phyloP scores from a whole-genome alignment of 1,284 basidiomycete genomes.

The Fomes fomentarius region DNA sequence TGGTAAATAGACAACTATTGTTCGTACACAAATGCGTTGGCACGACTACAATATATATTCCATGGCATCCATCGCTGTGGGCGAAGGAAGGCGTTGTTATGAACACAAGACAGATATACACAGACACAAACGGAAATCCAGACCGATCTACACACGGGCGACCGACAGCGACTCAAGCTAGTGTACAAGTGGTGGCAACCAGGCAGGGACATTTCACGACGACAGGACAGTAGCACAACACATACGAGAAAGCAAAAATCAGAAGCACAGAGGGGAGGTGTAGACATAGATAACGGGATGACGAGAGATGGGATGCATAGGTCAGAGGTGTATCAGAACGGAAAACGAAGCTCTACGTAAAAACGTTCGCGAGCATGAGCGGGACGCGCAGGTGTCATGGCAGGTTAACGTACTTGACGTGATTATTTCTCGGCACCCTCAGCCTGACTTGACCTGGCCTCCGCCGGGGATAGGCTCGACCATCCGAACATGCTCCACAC shows the following conservation, averaged over 20 bases:
- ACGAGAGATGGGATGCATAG: neutral
- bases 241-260: slow-evolving; percentile 9
- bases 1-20: neutral
- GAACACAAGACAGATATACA: neutral
- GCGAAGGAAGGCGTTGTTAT: neutral
- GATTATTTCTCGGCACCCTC: slow-evolving; percentile 1
- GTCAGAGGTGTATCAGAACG: neutral
- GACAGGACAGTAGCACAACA: slow-evolving; percentile 8
- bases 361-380: slow-evolving; percentile 4
- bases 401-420: slow-evolving; percentile 8
- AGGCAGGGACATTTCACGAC: slow-evolving; percentile 1
- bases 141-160: slow-evolving; percentile 1
- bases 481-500: slow-evolving; percentile 26
- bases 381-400: slow-evolving; percentile 8
- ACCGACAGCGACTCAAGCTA: slow-evolving; percentile 5
- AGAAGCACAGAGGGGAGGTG: neutral
- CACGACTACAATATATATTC: neutral
- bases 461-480: slow-evolving; percentile 24
- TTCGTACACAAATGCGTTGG: too few species aligned
- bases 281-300: neutral
- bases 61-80: neutral
- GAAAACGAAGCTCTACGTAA: neutral
- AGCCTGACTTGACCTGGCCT: slow-evolving; percentile 24
- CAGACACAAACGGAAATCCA: neutral
- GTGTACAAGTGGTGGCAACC: slow-evolving; percentile 1